Conservation (phyloP, 441 rosid genomes). For the Euphorbia corollata region DNA sequence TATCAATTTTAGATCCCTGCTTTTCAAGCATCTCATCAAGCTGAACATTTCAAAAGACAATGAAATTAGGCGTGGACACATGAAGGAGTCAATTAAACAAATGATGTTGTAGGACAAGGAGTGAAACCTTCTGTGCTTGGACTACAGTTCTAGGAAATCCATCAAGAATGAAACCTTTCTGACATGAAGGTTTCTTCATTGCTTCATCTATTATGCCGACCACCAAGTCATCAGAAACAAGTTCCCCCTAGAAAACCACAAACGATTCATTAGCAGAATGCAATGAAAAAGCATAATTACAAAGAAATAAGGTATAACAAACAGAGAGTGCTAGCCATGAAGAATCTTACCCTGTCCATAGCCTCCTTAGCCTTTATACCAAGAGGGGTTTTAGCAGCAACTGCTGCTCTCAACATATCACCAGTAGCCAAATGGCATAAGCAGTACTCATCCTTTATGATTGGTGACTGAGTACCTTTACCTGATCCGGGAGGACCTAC, state of each 20-base stretch:
- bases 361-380: slow-evolving; percentile 93
- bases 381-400: slow-evolving; percentile 88
- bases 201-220: slow-evolving; percentile 95
- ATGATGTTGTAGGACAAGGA: not conserved
- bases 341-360: slow-evolving; percentile 69
- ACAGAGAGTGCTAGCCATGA: not conserved
- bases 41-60: slow-evolving; percentile 30
- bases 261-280: slow-evolving; percentile 14
- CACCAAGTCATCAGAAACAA: slow-evolving; percentile 91
- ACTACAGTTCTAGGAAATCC: slow-evolving; percentile 90
- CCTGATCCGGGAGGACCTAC: slow-evolving; percentile 99
- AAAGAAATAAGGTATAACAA: not conserved
- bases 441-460: slow-evolving; percentile 83
- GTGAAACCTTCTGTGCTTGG: slow-evolving; percentile 82
- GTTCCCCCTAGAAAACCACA: slow-evolving; percentile 57
- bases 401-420: slow-evolving; percentile 96
- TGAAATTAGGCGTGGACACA: slow-evolving; percentile 10
- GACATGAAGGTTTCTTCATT: slow-evolving; percentile 82
- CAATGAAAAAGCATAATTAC: slow-evolving; percentile 9
- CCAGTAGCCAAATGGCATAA: slow-evolving; percentile 97
- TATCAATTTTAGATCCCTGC: slow-evolving; percentile 65
- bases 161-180: slow-evolving; percentile 92
- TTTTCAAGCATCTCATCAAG: slow-evolving; percentile 91
- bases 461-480: slow-evolving; percentile 92
- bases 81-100: not conserved